These are phyloP conservation scores for Polytrichum commune DNA, from an alignment of 225 moss, liverwort and hornwort genomes.

Conservation along the genomic window DNA sequence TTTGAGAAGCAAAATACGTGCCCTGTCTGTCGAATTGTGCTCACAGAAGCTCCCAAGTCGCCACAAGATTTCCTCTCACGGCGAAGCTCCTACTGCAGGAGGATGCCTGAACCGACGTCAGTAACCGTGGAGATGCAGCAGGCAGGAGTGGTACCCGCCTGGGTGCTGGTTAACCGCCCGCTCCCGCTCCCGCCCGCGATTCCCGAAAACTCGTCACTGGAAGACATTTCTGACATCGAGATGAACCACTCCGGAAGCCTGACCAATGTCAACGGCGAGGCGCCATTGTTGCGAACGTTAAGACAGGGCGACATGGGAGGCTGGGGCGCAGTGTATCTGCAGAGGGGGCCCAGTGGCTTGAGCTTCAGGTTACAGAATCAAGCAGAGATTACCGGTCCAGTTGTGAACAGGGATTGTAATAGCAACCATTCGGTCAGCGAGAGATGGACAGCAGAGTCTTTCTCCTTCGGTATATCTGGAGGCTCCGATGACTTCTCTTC, in stretches of 20 bases:
- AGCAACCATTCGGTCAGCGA: constrained; percentile 41
- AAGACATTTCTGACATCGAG: constrained; percentile 4
- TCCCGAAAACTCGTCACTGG: neutral
- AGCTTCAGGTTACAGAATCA: constrained; percentile 22
- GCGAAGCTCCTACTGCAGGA: constrained; percentile 16
- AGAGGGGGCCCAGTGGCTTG: constrained; percentile 15
- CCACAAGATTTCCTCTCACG: neutral
- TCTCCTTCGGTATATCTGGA: constrained; percentile 37
- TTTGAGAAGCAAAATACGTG: constrained; percentile 50
- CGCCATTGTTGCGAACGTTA: constrained; percentile 23
- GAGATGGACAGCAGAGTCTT: constrained; percentile 58
- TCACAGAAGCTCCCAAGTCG: constrained; percentile 18
- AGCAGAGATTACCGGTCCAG: constrained; percentile 15
- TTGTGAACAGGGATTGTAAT: constrained; percentile 26
- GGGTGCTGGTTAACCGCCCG: constrained; percentile 59
- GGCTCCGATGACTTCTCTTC: constrained; percentile 10
- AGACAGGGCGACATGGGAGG: constrained; percentile 2
- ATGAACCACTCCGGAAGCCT: constrained; percentile 4
- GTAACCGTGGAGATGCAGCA: constrained; percentile 18
- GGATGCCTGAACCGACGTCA: constrained; percentile 1
- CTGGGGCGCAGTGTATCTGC: constrained; percentile 46
- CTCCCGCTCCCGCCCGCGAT: constrained; percentile 48
- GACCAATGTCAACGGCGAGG: neutral
- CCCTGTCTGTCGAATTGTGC: constrained; percentile 53
- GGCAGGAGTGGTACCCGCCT: constrained; percentile 21